phyloP scores from a whole-genome alignment of 768 basidiomycete genomes.

The Saitozyma podzolica region DNA sequence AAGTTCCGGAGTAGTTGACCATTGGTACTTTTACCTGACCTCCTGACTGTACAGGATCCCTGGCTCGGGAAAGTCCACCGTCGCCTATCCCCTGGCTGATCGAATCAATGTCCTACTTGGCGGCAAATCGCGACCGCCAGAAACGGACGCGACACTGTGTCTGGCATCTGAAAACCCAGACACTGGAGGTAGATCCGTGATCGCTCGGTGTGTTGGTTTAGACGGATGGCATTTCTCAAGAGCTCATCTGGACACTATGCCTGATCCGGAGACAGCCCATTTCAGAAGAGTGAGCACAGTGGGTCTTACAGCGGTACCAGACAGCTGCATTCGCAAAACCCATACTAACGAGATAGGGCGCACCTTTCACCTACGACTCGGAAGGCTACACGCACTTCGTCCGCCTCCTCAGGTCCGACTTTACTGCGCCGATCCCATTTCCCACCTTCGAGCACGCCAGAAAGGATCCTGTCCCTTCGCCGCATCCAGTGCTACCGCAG shows the following conservation, averaged over 20 bases:
- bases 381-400: slow-evolving; percentile 52
- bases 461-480: slow-evolving; percentile 75
- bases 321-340: too few relatives aligned
- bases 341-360: slow-evolving; percentile 56
- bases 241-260: slow-evolving; percentile 64
- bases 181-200: slow-evolving; percentile 10
- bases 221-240: slow-evolving; percentile 95
- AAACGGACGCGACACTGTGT: neutral
- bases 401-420: neutral
- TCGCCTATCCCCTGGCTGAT: slow-evolving; percentile 64
- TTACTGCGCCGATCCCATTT: slow-evolving; percentile 56
- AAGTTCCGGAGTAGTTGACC: too few relatives aligned
- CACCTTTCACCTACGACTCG: slow-evolving; percentile 79
- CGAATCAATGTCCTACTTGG: slow-evolving; percentile 58
- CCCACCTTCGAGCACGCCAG: slow-evolving; percentile 83
- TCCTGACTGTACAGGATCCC: slow-evolving; percentile 54
- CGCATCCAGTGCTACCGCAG: slow-evolving; percentile 60
- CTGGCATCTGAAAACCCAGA: neutral
- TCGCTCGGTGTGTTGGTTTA: slow-evolving; percentile 70
- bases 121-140: slow-evolving; percentile 2
- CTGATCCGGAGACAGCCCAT: slow-evolving; percentile 72
- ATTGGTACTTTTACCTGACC: slow-evolving; percentile 61
- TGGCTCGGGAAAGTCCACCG: slow-evolving; percentile 81
- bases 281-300: slow-evolving; percentile 59
- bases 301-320: too few relatives aligned